These are phyloP conservation scores for Aspergillus persii DNA, from an alignment of 2,329 filamentous ascomycete species.

Conservation along the genomic window DNA sequence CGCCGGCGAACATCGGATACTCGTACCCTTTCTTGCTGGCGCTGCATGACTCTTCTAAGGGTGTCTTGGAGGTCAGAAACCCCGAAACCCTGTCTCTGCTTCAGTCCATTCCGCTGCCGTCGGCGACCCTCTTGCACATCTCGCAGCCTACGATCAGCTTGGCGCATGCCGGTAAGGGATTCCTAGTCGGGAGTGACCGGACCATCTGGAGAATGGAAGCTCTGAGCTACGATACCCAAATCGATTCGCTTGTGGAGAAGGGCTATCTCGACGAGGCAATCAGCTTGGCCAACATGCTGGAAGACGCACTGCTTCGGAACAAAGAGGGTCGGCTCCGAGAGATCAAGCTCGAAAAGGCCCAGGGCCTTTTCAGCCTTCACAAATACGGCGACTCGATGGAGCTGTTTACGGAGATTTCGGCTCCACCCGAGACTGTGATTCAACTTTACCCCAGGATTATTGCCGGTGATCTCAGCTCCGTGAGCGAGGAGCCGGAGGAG, in stretches of 20 bases:
- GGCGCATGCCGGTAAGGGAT: conserved; percentile 94
- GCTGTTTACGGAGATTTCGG: conserved; percentile 84
- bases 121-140: conserved; percentile 82
- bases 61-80: conserved; percentile 84
- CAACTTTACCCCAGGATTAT: conserved; percentile 79
- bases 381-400: conserved; percentile 86
- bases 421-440: conserved; percentile 85
- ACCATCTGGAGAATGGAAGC: conserved; percentile 96
- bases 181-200: conserved; percentile 87
- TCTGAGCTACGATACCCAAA: conserved; percentile 84
- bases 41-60: conserved; percentile 78
- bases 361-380: conserved; percentile 74
- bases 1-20: conserved; percentile 89
- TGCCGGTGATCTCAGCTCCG: conserved; percentile 72
- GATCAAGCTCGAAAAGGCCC: conserved; percentile 88
- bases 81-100: conserved; percentile 87
- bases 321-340: conserved; percentile 79
- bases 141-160: conserved; percentile 89
- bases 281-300: conserved; percentile 82
- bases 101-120: conserved; percentile 78
- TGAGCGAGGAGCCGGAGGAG: conserved; percentile 50
- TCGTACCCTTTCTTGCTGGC: conserved; percentile 95
- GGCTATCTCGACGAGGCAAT: conserved; percentile 85
- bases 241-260: conserved; percentile 73
- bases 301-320: conserved; percentile 82